Conservation (phyloP, 768 basidiomycete species). For the Trametes cinnabarina region DNA sequence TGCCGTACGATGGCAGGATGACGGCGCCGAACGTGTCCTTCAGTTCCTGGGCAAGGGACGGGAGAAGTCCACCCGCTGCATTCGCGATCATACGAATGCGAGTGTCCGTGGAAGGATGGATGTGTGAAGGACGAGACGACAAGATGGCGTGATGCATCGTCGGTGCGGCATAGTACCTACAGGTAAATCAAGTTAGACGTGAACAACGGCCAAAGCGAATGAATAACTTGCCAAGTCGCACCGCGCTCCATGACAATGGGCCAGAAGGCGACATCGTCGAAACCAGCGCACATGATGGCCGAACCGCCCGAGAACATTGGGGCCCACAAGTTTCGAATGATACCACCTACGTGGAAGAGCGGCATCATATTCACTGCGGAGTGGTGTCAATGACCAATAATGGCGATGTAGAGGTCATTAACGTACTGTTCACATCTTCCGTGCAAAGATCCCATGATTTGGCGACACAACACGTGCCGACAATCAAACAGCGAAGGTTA, state of each 20-base stretch:
- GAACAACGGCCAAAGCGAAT: neutral
- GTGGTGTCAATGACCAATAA: neutral
- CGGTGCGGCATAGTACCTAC: constrained; percentile 50
- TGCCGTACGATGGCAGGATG: constrained; percentile 60
- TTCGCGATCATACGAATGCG: constrained; percentile 48
- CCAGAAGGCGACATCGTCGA: constrained; percentile 25
- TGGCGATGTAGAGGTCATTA: neutral
- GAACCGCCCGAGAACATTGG: constrained; percentile 15
- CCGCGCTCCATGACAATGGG: constrained; percentile 35
- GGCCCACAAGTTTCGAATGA: constrained; percentile 14
- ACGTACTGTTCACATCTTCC: constrained; percentile 48
- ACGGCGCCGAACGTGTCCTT: constrained; percentile 49
- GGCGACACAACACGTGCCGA: constrained; percentile 44
- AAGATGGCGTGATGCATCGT: constrained; percentile 52
- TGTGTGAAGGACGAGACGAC: constrained; percentile 33
- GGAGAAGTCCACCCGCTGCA: constrained; percentile 52
- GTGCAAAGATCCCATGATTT: constrained; percentile 41
- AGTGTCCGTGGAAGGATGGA: constrained; percentile 34
- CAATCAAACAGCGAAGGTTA: constrained; percentile 40
- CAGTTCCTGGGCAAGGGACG: constrained; percentile 48
- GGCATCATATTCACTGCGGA: constrained; percentile 26
- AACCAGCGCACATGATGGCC: constrained; percentile 15
- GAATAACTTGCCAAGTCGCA: constrained; percentile 48
- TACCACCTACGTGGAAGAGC: constrained; percentile 15
- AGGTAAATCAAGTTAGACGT: neutral